A percentile compares a stretch with the other conserved stretches of the same genome.
Evolutionary conservation across 192 early-diverging fungal genomes (phyloP).

Genomic region (Neocallimastix lanati): DNA sequence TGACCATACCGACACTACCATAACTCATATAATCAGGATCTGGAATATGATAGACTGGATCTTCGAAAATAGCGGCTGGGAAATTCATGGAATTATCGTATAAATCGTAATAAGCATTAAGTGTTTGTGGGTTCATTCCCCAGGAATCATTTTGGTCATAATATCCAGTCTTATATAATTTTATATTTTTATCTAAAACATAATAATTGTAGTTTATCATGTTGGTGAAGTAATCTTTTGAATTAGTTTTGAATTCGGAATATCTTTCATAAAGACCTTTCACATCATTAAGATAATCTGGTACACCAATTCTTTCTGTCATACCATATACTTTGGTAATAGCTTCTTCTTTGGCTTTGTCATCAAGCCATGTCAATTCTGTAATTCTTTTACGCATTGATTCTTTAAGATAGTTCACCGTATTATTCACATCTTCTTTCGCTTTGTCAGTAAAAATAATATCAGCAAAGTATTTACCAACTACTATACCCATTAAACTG

Average conservation of each 20-base stretch:
- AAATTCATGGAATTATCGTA: conserved; percentile 27
- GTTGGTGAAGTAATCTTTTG: conserved; percentile 3
- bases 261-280: too few relatives aligned
- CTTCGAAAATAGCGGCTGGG: conserved; percentile 39
- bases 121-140: conserved; percentile 35
- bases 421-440: neutral
- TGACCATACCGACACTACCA: conserved; percentile 51
- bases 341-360: conserved; percentile 4
- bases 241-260: too few relatives aligned
- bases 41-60: conserved; percentile 31
- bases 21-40: conserved; percentile 44
- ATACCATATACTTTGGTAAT: conserved; percentile 23
- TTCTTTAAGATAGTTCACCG: neutral
- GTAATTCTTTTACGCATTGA: conserved; percentile 3
- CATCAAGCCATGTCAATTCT: conserved; percentile 11
- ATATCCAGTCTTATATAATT: conserved; percentile 2
- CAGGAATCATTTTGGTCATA: conserved; percentile 25
- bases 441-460: neutral
- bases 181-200: conserved; percentile 2
- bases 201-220: conserved; percentile 7
- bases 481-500: neutral
- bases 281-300: conserved; percentile 27
- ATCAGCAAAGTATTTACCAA: conserved; percentile 7
- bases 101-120: conserved; percentile 36
- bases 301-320: conserved; percentile 42